A percentile compares a stretch with the other conserved stretches of the same genome.
phyloP scores from a whole-genome alignment of 345 rosid species.

The Brassica rapa region DNA sequence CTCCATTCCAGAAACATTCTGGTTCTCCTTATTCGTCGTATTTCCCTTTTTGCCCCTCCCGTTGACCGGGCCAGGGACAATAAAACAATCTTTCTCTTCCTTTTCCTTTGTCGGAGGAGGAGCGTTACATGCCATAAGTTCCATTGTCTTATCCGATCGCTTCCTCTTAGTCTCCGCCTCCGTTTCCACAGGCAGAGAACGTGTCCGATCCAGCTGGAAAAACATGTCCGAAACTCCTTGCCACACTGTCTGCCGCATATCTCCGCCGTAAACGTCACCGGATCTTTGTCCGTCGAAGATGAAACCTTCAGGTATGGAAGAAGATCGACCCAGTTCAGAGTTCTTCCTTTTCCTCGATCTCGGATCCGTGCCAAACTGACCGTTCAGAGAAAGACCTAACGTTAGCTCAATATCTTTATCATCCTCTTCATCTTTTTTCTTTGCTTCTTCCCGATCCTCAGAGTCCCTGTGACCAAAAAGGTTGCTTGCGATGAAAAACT shows the following conservation, averaged over 20 bases:
- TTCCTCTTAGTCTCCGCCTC: slow-evolving; percentile 44
- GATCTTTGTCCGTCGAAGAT: slow-evolving; percentile 25
- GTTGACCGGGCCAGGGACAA: slow-evolving; percentile 2
- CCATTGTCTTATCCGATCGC: not conserved
- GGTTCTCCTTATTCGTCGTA: not conserved
- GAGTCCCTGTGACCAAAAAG: not conserved
- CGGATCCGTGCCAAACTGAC: slow-evolving; percentile 84
- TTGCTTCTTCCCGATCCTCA: slow-evolving; percentile 46
- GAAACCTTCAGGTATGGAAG: slow-evolving; percentile 70
- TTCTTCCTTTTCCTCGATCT: slow-evolving; percentile 47
- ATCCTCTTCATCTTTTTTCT: slow-evolving; percentile 41
- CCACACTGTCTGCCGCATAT: slow-evolving; percentile 5
- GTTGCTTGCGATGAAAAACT: slow-evolving; percentile 26
- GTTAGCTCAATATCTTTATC: slow-evolving; percentile 59
- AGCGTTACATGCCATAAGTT: not conserved
- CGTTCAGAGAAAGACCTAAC: slow-evolving; percentile 80
- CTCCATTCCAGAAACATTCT: slow-evolving; percentile 42
- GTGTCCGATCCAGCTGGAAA: slow-evolving; percentile 56
- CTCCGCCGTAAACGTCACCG: slow-evolving; percentile 11
- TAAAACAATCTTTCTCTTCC: not conserved
- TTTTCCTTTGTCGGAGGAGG: slow-evolving; percentile 2
- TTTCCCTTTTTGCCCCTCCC: slow-evolving; percentile 5
- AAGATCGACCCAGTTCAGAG: slow-evolving; percentile 49
- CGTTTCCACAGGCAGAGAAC: slow-evolving; percentile 61
- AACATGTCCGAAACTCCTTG: slow-evolving; percentile 25